Evolutionary conservation across 805 yeast species (phyloP), one percentile per base, ranked within the genome.

Genomic region (Kodamaea kakaduensis): DNA sequence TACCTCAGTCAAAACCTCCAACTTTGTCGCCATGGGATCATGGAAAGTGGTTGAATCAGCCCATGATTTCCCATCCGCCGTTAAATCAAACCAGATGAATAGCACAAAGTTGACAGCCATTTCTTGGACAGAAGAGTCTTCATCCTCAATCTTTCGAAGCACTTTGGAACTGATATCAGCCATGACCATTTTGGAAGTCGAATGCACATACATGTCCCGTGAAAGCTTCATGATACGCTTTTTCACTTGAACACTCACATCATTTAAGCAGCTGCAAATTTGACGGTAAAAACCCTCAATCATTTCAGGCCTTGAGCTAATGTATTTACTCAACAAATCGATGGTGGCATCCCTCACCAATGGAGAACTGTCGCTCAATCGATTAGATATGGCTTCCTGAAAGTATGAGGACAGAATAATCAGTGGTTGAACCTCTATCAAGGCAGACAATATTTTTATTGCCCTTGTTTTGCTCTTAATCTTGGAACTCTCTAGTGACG

Each of bases 261-360:
- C 93, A 36, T 57, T 61, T 21, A 71, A 51, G 44, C 78, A 51
- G 8, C 64, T 71, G 28, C 77, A 63, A 6, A 83, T 57, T 12
- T 73, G 59, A 6, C 52, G 58, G 48, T 75, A 75, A 43, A 73
- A 79, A 17, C 68, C 69, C 2, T 67, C 65, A 14, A 73, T 61
- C 19, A 70, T 51, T 3, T 63, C 68, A 0, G 77, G 74, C 32
- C 66, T 66, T 2, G 61, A 45, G 2, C 58, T 47, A 25, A 79
- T 50, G 36, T 70, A 75, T 34, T 64, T 67, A 8, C 71, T 69
- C 17, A 87, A 56, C 25, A 87, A 64, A 27, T 84, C 93, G 18
- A 87, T 59, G 2, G 81, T 81, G 0, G 94, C 85, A 47, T 82
- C 88, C 39, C 87, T 69, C 0, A 86, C 90, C 25, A 80, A 70